phyloP scores from a whole-genome alignment of 345 rosid genomes.

The Populus davidiana region DNA sequence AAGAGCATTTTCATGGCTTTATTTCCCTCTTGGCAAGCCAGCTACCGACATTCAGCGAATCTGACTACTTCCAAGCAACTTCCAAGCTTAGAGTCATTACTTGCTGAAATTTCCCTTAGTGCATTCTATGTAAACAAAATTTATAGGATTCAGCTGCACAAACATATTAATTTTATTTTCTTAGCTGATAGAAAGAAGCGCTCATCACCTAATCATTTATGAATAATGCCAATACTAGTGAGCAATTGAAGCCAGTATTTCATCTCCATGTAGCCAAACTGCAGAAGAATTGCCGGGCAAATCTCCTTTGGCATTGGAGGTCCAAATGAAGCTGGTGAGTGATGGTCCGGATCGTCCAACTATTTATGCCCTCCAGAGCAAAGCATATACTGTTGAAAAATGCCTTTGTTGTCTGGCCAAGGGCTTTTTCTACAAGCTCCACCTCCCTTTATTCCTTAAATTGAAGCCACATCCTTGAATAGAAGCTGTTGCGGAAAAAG shows the following conservation, averaged over 20 bases:
- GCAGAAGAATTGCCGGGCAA: conserved; percentile 51
- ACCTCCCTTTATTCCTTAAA: conserved; percentile 8
- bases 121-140: too few species aligned
- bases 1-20: too few species aligned
- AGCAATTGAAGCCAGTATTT: background rate
- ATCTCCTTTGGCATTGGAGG: conserved; percentile 42
- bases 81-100: too few species aligned
- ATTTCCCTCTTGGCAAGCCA: too few species aligned
- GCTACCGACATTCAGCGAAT: too few species aligned
- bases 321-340: background rate
- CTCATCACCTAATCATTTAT: background rate
- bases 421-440: background rate
- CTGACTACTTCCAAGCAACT: too few species aligned
- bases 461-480: background rate
- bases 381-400: conserved; percentile 42
- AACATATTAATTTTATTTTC: too few species aligned
- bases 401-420: conserved; percentile 7
- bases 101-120: too few species aligned
- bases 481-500: background rate
- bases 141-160: too few species aligned
- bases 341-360: too few species aligned
- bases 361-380: conserved; percentile 25
- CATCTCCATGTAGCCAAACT: background rate
- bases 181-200: too few species aligned
- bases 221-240: background rate